Evolutionary conservation across 148 eudicot species (phyloP).

Genomic region (Rhododendron ovatum): DNA sequence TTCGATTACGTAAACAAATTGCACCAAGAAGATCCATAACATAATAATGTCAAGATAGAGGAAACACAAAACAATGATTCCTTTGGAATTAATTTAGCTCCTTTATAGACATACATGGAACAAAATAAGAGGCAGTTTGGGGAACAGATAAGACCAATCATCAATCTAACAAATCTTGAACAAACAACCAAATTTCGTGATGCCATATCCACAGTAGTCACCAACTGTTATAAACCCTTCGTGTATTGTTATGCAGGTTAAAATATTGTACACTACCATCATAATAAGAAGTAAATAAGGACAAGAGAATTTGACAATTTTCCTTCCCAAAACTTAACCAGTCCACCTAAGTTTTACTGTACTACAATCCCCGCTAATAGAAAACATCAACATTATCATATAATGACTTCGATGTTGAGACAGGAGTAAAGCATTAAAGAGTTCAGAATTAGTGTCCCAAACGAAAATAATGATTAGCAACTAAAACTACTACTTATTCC

Average conservation of each 20-base stretch:
- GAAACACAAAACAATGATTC: not conserved
- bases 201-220: not conserved
- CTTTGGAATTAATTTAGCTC: not conserved
- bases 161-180: not conserved
- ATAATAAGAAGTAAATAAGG: not conserved
- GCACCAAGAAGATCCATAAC: not conserved
- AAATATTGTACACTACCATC: not conserved
- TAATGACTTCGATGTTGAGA: not conserved
- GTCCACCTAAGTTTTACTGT: not conserved
- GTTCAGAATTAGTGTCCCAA: not conserved
- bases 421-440: not conserved
- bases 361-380: not conserved
- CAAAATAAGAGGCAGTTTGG: not conserved
- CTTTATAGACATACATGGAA: not conserved
- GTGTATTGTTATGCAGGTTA: not conserved
- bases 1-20: not conserved
- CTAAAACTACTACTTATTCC: not conserved
- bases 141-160: not conserved
- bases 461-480: slow-evolving; percentile 1
- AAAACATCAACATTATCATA: not conserved
- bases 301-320: not conserved
- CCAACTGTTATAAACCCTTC: not conserved
- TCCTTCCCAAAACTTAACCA: not conserved
- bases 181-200: not conserved
- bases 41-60: not conserved